Percentiles rank a stretch among this genome's conserved stretches.
phyloP scores from a whole-genome alignment of 805 yeast genomes.

The Monosporozyma yasuniensis region DNA sequence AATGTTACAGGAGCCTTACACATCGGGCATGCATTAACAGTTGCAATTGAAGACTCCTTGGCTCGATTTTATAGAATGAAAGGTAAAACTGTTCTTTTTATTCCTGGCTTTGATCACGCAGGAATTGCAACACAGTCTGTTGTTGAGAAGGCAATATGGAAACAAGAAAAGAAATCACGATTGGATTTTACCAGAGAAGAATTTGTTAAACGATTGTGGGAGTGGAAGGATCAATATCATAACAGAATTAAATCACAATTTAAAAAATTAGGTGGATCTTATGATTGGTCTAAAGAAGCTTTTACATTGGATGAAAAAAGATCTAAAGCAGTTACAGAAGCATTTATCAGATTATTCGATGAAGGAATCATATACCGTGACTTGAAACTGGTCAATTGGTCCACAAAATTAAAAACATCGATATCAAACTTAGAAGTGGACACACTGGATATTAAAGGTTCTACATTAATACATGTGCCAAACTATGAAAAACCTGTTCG shows the following conservation, averaged over 20 bases:
- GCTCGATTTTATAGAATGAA: conserved; percentile 92
- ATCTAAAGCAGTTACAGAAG: conserved; percentile 74
- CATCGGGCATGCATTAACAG: conserved; percentile 95
- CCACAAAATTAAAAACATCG: conserved; percentile 85
- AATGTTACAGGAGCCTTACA: conserved; percentile 97
- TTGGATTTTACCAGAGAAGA: conserved; percentile 91
- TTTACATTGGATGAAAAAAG: conserved; percentile 78
- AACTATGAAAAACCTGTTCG: conserved; percentile 81
- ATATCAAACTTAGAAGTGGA: conserved; percentile 93
- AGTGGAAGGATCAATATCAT: conserved; percentile 93
- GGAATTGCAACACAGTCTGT: conserved; percentile 98
- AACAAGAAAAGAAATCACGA: conserved; percentile 71
- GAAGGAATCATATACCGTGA: conserved; percentile 94
- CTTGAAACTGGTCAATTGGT: conserved; percentile 89
- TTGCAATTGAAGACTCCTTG: conserved; percentile 85
- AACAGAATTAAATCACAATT: conserved; percentile 72
- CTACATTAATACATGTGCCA: conserved; percentile 72
- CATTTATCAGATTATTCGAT: conserved; percentile 81
- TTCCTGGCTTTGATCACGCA: conserved; percentile 98
- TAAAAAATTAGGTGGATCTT: conserved; percentile 84
- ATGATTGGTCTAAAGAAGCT: conserved; percentile 89
- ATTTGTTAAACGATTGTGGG: conserved; percentile 83
- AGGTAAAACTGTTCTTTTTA: conserved; percentile 82
- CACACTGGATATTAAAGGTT: conserved; percentile 74
- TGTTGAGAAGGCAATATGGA: conserved; percentile 90